A percentile compares a stretch with the other conserved stretches of the same genome.
These are phyloP conservation scores for Trichoderma atrobrunneum DNA, from an alignment of 2,329 filamentous ascomycete species.

Conservation along the genomic window DNA sequence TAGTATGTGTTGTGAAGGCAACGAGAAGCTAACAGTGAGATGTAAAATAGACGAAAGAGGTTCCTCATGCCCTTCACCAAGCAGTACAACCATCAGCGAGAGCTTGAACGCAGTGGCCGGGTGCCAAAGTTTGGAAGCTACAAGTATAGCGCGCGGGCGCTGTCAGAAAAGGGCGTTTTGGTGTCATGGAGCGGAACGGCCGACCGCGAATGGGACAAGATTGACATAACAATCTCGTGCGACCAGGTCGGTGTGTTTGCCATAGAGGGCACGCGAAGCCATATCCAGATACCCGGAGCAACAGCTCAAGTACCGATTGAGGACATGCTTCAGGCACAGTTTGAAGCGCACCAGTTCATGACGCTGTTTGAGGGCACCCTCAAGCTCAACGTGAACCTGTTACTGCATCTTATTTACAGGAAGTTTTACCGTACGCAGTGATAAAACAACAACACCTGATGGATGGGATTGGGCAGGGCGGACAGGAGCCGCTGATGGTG, in stretches of 20 bases:
- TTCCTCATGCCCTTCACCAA: conserved; percentile 97
- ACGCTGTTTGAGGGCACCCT: conserved; percentile 84
- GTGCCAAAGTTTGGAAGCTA: conserved; percentile 97
- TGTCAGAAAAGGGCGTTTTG: conserved; percentile 90
- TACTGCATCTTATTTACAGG: conserved; percentile 96
- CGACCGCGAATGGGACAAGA: conserved; percentile 82
- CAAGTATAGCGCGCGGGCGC: conserved; percentile 89
- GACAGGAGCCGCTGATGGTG: not conserved
- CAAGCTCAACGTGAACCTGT: conserved; percentile 90
- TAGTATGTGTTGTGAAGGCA: not conserved
- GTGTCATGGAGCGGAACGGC: conserved; percentile 85
- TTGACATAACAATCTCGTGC: conserved; percentile 90
- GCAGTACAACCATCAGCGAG: conserved; percentile 97
- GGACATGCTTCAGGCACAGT: conserved; percentile 92
- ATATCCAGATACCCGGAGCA: conserved; percentile 93
- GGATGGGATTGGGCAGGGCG: not conserved
- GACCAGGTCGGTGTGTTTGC: conserved; percentile 94
- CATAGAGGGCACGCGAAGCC: conserved; percentile 84
- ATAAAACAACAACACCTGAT: conserved; percentile 17
- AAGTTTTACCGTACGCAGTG: conserved; percentile 86
- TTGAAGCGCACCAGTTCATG: conserved; percentile 95
- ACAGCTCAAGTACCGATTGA: conserved; percentile 87
- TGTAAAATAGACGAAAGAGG: conserved; percentile 66
- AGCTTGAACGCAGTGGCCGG: conserved; percentile 86
- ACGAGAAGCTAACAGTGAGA: conserved; percentile 21